Evolutionary conservation across 2,329 filamentous ascomycete species (phyloP).

Genomic region (Colletotrichum tofieldiae): DNA sequence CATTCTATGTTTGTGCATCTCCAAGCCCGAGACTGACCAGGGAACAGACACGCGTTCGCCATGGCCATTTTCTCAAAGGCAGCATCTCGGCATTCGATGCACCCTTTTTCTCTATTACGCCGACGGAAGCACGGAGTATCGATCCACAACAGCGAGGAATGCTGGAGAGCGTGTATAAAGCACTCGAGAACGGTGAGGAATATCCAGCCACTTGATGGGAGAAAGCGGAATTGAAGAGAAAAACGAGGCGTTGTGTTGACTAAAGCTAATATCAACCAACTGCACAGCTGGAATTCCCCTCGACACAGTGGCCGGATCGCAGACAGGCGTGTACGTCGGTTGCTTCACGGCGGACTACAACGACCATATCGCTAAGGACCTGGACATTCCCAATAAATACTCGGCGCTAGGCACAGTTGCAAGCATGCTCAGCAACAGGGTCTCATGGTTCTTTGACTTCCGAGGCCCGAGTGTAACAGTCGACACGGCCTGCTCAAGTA

Average conservation of each 20-base stretch:
- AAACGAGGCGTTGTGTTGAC: neutral
- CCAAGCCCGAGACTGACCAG: neutral
- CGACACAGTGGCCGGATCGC: slow-evolving; percentile 43
- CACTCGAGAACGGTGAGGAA: slow-evolving; percentile 45
- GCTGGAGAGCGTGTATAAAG: slow-evolving; percentile 56
- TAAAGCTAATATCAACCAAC: neutral
- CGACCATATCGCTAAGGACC: slow-evolving; percentile 36
- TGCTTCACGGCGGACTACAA: slow-evolving; percentile 48
- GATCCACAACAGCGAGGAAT: slow-evolving; percentile 53
- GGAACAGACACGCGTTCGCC: slow-evolving; percentile 42
- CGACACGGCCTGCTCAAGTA: slow-evolving; percentile 58
- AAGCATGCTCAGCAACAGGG: slow-evolving; percentile 53
- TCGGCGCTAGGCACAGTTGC: slow-evolving; percentile 50
- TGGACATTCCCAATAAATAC: slow-evolving; percentile 40
- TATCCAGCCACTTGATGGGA: neutral
- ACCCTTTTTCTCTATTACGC: slow-evolving; percentile 50
- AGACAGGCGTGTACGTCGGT: slow-evolving; percentile 47
- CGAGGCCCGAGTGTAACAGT: slow-evolving; percentile 53
- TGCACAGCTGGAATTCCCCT: slow-evolving; percentile 45
- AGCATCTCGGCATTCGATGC: slow-evolving; percentile 47
- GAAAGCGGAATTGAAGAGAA: neutral
- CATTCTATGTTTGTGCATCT: neutral
- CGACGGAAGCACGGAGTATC: slow-evolving; percentile 49
- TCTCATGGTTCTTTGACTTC: slow-evolving; percentile 56
- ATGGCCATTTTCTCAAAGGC: slow-evolving; percentile 49